Conservation (phyloP, 441 rosid genomes). For the Mallotus repandus region DNA sequence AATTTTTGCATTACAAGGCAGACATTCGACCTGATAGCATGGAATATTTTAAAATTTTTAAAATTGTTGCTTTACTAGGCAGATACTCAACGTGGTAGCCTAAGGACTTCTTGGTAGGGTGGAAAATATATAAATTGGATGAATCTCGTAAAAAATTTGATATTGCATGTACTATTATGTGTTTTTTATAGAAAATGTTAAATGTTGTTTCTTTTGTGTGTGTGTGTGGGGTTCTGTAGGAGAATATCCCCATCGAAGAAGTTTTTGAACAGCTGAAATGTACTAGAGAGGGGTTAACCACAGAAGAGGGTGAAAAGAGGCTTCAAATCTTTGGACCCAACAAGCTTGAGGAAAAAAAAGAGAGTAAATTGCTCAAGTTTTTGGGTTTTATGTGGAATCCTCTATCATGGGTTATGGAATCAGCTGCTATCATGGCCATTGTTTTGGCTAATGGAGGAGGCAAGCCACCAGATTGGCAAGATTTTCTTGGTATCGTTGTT, state of each 20-base stretch:
- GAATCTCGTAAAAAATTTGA: too few relatives aligned
- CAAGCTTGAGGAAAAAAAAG: conserved; percentile 86
- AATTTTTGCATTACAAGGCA: too few relatives aligned
- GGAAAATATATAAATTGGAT: too few relatives aligned
- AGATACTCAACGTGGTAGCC: too few relatives aligned
- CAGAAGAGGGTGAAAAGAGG: conserved; percentile 71
- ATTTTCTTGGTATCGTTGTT: conserved; percentile 68
- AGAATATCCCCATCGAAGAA: conserved; percentile 71
- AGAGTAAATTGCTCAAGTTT: conserved; percentile 71
- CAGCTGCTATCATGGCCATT: conserved; percentile 94
- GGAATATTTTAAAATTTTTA: too few relatives aligned
- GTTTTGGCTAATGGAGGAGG: conserved; percentile 92
- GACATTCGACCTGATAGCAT: neutral
- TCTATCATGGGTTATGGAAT: conserved; percentile 96
- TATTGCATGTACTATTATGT: neutral
- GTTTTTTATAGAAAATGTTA: neutral
- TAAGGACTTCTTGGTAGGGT: too few relatives aligned
- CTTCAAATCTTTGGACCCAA: conserved; percentile 72
- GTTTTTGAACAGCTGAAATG: conserved; percentile 80
- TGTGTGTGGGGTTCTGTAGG: conserved; percentile 36
- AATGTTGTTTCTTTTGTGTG: neutral
- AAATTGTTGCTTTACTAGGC: too few relatives aligned
- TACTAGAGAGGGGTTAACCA: conserved; percentile 58
- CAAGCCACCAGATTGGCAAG: conserved; percentile 89
- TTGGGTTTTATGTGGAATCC: conserved; percentile 99